Conservation (phyloP, 768 basidiomycete genomes). For the Russula ochroleuca region DNA sequence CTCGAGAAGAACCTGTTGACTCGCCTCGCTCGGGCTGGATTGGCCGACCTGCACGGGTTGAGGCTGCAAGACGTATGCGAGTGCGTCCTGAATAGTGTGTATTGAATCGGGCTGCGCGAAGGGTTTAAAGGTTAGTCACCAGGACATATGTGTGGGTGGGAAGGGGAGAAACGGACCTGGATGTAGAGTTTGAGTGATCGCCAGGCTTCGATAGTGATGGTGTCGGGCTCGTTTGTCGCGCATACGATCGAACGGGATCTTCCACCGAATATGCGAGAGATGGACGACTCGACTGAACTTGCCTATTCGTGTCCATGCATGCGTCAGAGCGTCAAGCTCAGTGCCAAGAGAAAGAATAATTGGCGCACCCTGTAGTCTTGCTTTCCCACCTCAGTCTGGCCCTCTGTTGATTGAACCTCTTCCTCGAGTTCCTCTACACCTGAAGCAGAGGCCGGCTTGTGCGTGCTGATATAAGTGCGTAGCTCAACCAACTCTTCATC, state of each 20-base stretch:
- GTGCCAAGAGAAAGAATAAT: too few species aligned
- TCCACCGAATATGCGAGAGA: too few species aligned
- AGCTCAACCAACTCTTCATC: not conserved
- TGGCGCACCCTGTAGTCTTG: too few species aligned
- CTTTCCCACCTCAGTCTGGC: not conserved
- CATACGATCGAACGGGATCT: not conserved
- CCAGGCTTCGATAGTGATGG: not conserved
- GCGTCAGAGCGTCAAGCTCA: too few species aligned
- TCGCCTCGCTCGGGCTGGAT: too few species aligned
- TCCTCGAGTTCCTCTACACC: too few species aligned
- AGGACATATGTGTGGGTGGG: too few species aligned
- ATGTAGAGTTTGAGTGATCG: not conserved
- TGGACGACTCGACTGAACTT: too few species aligned
- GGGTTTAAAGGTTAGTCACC: not conserved
- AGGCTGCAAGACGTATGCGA: not conserved
- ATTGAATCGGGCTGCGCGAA: not conserved
- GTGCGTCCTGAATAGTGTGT: not conserved
- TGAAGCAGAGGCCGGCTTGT: too few species aligned
- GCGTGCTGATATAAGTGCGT: too few species aligned
- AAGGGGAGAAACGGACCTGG: not conserved
- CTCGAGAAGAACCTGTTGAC: too few species aligned
- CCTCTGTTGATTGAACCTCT: not conserved
- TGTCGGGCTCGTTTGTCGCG: not conserved
- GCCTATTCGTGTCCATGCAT: too few species aligned
- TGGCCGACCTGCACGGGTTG: not conserved